Conservation (phyloP, 306 rosid genomes). For the Quercus rubra region DNA sequence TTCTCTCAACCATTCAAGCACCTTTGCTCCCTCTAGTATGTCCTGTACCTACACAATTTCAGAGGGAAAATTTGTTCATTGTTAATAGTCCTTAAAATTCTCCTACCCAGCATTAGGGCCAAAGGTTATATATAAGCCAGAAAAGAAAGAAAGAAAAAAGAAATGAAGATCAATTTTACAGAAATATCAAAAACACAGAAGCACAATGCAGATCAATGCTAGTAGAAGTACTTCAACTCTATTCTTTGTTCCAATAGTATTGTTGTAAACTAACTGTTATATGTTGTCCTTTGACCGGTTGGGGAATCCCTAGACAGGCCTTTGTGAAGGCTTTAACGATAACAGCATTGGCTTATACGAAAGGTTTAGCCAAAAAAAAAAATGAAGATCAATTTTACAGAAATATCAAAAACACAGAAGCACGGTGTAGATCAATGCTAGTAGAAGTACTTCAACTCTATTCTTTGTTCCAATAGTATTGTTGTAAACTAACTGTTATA, state of each 20-base stretch:
- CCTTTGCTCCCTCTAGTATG: conserved; percentile 95
- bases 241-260: not conserved
- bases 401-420: not conserved
- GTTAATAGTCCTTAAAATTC: conserved; percentile 1
- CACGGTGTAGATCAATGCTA: conserved; percentile 1
- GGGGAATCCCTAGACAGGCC: not conserved
- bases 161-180: not conserved
- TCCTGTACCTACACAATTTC: conserved; percentile 76
- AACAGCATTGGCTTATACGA: not conserved
- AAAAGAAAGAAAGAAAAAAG: not conserved
- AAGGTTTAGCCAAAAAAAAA: conserved; percentile 10
- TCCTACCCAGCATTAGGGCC: not conserved
- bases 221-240: conserved; percentile 1
- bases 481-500: not conserved
- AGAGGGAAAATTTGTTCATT: not conserved
- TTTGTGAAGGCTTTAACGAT: conserved; percentile 13
- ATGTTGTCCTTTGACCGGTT: too few species aligned
- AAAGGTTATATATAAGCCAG: not conserved
- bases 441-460: not conserved
- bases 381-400: not conserved
- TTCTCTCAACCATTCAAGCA: conserved; percentile 95
- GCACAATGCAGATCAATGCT: conserved; percentile 1
- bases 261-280: not conserved
- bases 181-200: not conserved
- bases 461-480: not conserved